Percentiles rank a stretch among this genome's conserved stretches.
Conservation (phyloP, 2,329 filamentous ascomycete genomes). For the Didymosphaeria variabile region DNA sequence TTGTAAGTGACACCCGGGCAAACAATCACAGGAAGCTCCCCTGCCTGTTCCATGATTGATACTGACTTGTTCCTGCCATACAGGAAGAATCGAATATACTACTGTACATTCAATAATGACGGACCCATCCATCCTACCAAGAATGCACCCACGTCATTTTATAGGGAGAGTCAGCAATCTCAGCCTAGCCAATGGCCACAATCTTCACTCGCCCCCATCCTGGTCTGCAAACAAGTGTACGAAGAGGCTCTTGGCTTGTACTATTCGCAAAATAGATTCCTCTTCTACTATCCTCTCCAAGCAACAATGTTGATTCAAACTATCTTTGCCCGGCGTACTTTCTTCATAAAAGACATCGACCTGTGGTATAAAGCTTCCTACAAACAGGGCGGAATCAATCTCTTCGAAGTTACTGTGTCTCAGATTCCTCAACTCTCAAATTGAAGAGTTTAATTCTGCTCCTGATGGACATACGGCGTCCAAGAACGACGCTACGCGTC, state of each 20-base stretch:
- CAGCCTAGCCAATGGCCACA: background rate
- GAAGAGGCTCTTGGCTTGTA: slow-evolving; percentile 34
- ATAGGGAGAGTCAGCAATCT: background rate
- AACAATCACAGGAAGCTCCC: background rate
- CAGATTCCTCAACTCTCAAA: slow-evolving; percentile 25
- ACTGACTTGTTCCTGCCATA: slow-evolving; percentile 31
- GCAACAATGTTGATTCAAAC: slow-evolving; percentile 26
- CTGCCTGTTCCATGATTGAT: slow-evolving; percentile 28
- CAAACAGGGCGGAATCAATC: slow-evolving; percentile 26
- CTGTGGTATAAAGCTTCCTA: slow-evolving; percentile 30
- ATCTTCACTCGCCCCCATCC: slow-evolving; percentile 31
- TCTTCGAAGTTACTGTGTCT: slow-evolving; percentile 27
- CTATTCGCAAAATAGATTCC: slow-evolving; percentile 32
- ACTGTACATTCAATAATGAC: slow-evolving; percentile 22
- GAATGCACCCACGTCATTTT: slow-evolving; percentile 18
- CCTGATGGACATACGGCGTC: background rate
- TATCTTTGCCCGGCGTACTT: slow-evolving; percentile 23
- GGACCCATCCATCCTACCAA: slow-evolving; percentile 31
- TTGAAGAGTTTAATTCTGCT: slow-evolving; percentile 28
- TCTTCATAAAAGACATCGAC: slow-evolving; percentile 29
- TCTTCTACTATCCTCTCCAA: slow-evolving; percentile 38
- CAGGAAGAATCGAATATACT: slow-evolving; percentile 31
- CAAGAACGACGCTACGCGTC: background rate
- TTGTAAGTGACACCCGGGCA: background rate
- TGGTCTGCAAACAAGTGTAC: slow-evolving; percentile 34